Evolutionary conservation across 352 stramenopile species (phyloP), one percentile per base, ranked within the genome.

Genomic region (Globisporangium splendens): DNA sequence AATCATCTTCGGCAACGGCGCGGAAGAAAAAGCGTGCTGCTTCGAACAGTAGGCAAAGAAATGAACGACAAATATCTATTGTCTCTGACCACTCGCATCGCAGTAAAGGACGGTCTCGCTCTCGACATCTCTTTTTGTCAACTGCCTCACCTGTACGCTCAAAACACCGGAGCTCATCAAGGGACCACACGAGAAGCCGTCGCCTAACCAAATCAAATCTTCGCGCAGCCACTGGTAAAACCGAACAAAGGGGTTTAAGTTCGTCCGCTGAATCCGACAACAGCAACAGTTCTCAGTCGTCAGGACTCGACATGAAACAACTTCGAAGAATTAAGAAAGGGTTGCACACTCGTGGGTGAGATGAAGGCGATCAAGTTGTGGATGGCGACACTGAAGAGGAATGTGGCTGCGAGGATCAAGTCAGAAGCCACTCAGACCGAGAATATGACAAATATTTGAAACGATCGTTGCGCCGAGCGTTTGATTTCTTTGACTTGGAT

Each of bases 401-500:
- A 13, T 8, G 10, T 10, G 28, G 28, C 5, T 63, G 73, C 0
- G 48, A 48, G 10, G 59, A 61, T 21, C 59, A 72, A 4, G 57
- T 65, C 22, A 62, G 56, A 28, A 77, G 61, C 20, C 52, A 58
- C 15, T 91, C 83, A 8, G 83, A 92, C 60, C 65, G 57, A 3
- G 76, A 88, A 54, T 93, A 87, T 39, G 66, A 79, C 20, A 77
- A 73, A 24, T 63, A 85, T 18, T 61, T 91, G 15, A 91, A 88
- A 50, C 70, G 61, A 18, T 78, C 80, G 1, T 59, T 91, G 14
- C 74, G 74, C 4, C 72, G 75, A 50, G 83, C 79, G 14, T 93
- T 91, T 47, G 81, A 91, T 42, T 93, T 91, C 41, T 93, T 89
- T 49, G 83, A 93, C 46, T 56, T 86, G 6, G 77, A 93, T 42